These are phyloP conservation scores for Pseudozyma sp. DNA, from an alignment of 1,284 basidiomycete species.

Conservation along the genomic window DNA sequence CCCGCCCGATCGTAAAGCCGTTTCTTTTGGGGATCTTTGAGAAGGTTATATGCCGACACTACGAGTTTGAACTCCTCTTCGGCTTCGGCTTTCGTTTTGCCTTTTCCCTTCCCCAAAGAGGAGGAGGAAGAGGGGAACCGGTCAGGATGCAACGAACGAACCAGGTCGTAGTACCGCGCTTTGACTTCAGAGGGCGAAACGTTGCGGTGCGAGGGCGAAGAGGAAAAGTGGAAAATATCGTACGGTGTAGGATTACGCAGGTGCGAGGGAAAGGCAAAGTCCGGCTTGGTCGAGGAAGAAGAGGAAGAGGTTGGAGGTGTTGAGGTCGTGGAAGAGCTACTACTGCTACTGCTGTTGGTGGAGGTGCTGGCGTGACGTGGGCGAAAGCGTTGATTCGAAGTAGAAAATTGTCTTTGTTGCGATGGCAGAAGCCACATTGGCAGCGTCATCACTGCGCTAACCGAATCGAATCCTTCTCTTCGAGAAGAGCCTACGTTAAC, in stretches of 20 bases:
- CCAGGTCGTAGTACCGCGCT: constrained; percentile 65
- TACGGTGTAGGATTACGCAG: constrained; percentile 53
- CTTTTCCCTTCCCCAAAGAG: constrained; percentile 13
- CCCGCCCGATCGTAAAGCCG: constrained; percentile 46
- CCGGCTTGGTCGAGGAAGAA: not conserved
- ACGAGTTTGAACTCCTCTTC: constrained; percentile 55
- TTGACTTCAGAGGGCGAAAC: constrained; percentile 52
- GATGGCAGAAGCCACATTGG: no score
- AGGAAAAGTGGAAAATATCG: constrained; percentile 63
- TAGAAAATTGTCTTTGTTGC: no score
- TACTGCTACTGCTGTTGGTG: no score
- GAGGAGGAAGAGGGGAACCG: constrained; percentile 14
- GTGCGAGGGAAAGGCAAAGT: constrained; percentile 23
- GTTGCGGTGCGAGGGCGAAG: not conserved
- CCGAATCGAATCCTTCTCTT: no score
- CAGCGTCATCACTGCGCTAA: no score
- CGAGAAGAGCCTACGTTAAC: no score
- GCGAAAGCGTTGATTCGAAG: no score
- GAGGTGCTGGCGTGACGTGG: no score
- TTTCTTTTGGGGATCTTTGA: constrained; percentile 38
- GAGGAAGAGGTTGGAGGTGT: not conserved
- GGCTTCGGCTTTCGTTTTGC: constrained; percentile 24
- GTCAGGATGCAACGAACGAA: constrained; percentile 61
- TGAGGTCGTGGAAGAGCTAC: not conserved
- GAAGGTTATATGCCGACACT: constrained; percentile 53